phyloP scores from a whole-genome alignment of 2,329 filamentous ascomycete genomes.

The Pyrenochaeta sp. region DNA sequence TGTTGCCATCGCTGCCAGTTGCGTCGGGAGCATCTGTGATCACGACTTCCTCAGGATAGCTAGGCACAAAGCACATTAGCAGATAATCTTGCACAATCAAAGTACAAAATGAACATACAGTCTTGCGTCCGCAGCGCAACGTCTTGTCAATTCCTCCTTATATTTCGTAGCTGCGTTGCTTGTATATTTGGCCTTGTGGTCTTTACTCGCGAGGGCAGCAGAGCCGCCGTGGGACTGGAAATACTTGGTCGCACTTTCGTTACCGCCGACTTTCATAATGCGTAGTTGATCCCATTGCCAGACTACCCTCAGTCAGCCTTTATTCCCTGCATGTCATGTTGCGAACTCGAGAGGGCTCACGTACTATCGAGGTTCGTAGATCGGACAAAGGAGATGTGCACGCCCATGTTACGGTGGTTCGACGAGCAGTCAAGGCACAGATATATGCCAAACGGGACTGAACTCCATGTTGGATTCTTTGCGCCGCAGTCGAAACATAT shows the following conservation, averaged over 20 bases:
- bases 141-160: conserved; percentile 92
- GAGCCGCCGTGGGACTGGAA: conserved; percentile 97
- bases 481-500: conserved; percentile 98
- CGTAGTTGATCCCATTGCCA: conserved; percentile 99
- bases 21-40: conserved; percentile 75
- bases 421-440: conserved; percentile 97
- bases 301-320: conserved; percentile 49
- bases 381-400: conserved; percentile 98
- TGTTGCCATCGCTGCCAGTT: conserved; percentile 67
- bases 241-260: conserved; percentile 97
- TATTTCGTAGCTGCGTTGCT: conserved; percentile 95
- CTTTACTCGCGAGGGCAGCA: conserved; percentile 93
- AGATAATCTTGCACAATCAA: conserved; percentile 13
- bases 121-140: conserved; percentile 82
- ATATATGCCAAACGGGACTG: conserved; percentile 96
- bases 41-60: conserved; percentile 84
- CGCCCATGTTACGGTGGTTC: conserved; percentile 95
- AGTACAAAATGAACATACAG: conserved; percentile 67
- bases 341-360: conserved; percentile 44
- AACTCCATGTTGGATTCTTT: conserved; percentile 99
- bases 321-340: conserved; percentile 58
- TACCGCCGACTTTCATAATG: conserved; percentile 97
- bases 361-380: conserved; percentile 98
- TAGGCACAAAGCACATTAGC: conserved; percentile 51
- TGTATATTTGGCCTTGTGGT: conserved; percentile 95